Evolutionary conservation across 2,329 filamentous ascomycete species (phyloP).

Genomic region (Colletotrichum nymphaeae): DNA sequence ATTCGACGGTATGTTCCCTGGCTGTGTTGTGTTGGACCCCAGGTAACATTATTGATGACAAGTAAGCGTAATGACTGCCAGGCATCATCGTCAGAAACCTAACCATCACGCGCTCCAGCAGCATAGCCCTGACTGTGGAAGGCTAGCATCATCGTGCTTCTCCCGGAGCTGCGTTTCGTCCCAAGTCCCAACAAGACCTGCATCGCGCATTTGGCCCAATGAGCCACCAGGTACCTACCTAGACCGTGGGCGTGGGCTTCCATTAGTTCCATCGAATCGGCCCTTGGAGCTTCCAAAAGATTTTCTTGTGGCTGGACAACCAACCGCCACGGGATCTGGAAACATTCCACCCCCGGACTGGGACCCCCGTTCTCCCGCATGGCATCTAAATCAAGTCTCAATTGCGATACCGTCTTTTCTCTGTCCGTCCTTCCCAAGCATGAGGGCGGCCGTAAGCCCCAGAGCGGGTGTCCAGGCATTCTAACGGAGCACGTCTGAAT

Average conservation of each 20-base stretch:
- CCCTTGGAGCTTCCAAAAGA: not conserved
- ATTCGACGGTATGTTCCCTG: no score
- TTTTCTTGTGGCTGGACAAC: not conserved
- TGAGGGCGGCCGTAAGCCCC: not conserved
- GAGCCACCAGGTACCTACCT: no score
- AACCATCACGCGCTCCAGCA: not conserved
- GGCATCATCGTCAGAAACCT: not conserved
- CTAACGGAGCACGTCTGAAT: no score
- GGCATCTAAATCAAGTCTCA: conserved; percentile 17
- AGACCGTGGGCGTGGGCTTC: not conserved
- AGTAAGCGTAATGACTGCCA: not conserved
- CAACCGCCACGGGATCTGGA: not conserved
- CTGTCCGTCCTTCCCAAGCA: not conserved
- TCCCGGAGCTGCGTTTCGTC: not conserved
- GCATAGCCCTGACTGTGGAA: not conserved
- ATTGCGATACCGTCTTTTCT: conserved; percentile 2
- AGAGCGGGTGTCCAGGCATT: not conserved
- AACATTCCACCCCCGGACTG: conserved; percentile 20
- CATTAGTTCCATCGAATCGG: not conserved
- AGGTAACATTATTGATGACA: not conserved
- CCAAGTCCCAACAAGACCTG: conserved; percentile 3
- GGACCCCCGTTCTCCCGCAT: conserved; percentile 3
- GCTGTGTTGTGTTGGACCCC: not conserved
- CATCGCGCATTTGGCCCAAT: not conserved
- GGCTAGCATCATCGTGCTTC: not conserved